A percentile compares a stretch with the other conserved stretches of the same genome.
Evolutionary conservation across 176 grass and related monocot genomes (phyloP).

Genomic region (Musa beccarii): DNA sequence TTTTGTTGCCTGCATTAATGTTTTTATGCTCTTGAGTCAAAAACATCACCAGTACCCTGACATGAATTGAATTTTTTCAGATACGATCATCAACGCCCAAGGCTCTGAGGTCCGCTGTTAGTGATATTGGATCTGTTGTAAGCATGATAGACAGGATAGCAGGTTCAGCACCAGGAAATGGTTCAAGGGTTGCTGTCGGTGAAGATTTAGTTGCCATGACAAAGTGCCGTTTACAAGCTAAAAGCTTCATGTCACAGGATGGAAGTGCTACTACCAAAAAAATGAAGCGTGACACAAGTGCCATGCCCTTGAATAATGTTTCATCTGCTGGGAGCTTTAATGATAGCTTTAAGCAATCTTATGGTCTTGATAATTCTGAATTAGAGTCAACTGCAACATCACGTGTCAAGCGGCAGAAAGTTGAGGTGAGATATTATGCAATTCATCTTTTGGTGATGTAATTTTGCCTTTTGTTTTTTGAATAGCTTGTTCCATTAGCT

Average conservation of each 20-base stretch:
- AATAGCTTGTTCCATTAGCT: neutral
- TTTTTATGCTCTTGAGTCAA: neutral
- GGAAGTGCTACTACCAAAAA: neutral
- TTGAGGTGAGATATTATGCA: neutral
- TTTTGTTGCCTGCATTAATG: neutral
- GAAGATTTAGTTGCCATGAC: slow-evolving; percentile 18
- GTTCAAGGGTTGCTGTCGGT: slow-evolving; percentile 4
- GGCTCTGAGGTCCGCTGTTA: neutral
- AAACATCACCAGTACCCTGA: neutral
- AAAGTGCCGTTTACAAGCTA: neutral
- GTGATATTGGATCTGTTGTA: slow-evolving; percentile 1
- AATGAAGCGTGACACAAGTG: slow-evolving; percentile 8
- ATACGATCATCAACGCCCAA: neutral
- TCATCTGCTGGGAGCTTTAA: neutral
- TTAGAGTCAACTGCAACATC: slow-evolving; percentile 13
- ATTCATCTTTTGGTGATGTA: too few species aligned
- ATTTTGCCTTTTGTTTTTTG: too few species aligned
- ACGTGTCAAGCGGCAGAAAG: slow-evolving; percentile 1
- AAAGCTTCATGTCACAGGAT: neutral
- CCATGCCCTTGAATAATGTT: slow-evolving; percentile 12
- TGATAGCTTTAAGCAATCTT: slow-evolving; percentile 2
- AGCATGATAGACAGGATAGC: slow-evolving; percentile 5
- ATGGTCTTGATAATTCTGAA: neutral
- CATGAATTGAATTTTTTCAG: neutral
- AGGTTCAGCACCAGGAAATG: slow-evolving; percentile 15